phyloP scores from a whole-genome alignment of 495 filamentous ascomycete genomes.

The Aspergillus leporis region DNA sequence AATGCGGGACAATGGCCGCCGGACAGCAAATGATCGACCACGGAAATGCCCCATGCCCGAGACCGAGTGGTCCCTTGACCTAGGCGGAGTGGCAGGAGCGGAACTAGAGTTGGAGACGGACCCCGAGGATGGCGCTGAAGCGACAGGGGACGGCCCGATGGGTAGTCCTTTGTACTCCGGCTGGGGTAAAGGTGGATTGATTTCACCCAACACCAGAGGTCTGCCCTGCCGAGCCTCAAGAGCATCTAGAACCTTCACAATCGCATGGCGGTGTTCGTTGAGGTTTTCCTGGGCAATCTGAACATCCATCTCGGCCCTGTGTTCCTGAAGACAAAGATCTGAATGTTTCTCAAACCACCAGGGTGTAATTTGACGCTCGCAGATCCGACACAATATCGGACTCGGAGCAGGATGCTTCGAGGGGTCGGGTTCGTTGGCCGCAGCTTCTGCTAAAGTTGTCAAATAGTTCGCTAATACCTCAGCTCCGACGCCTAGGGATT shows the following conservation, averaged over 20 bases:
- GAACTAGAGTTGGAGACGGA: constrained; percentile 64
- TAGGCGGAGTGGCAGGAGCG: constrained; percentile 66
- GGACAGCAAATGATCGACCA: constrained; percentile 80
- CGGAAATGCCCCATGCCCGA: constrained; percentile 71
- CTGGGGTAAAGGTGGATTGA: constrained; percentile 46
- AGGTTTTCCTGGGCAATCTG: constrained; percentile 91
- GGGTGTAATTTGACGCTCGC: constrained; percentile 94
- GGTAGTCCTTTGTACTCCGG: constrained; percentile 90
- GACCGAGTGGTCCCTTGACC: constrained; percentile 79
- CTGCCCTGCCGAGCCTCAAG: constrained; percentile 79
- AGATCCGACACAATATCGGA: constrained; percentile 93
- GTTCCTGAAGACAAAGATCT: constrained; percentile 92
- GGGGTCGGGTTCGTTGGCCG: constrained; percentile 84
- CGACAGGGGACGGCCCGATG: constrained; percentile 67
- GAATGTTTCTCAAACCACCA: constrained; percentile 99
- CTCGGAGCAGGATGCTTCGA: constrained; percentile 80
- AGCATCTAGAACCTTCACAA: constrained; percentile 92
- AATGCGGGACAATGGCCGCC: constrained; percentile 84
- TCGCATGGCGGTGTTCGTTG: constrained; percentile 91
- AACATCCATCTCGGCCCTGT: constrained; percentile 95
- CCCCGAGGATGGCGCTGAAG: constrained; percentile 57
- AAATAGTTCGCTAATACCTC: constrained; percentile 93
- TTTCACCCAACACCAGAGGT: constrained; percentile 60
- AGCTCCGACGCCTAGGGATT: constrained; percentile 89
- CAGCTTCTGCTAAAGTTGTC: constrained; percentile 83